Percentiles rank a stretch among this genome's conserved stretches.
Conservation (phyloP, 495 filamentous ascomycete genomes). For the Tuber aestivum region DNA sequence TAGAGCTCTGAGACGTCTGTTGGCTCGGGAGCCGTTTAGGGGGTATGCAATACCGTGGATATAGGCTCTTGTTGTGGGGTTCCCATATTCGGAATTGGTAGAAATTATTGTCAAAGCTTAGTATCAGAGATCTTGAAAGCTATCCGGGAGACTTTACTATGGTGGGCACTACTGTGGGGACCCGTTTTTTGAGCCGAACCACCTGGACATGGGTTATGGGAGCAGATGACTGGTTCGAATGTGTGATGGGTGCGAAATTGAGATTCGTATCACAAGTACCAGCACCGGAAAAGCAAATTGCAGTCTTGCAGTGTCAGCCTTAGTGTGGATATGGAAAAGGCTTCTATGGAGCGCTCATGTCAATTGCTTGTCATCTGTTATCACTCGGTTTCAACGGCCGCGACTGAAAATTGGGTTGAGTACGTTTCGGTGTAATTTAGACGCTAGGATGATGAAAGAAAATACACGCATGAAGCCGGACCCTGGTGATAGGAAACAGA, state of each 20-base stretch:
- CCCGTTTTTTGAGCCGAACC: background rate
- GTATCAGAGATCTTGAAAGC: background rate
- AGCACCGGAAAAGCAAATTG: background rate
- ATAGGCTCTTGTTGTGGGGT: background rate
- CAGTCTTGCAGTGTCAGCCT: background rate
- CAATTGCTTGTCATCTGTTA: background rate
- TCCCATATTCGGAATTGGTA: background rate
- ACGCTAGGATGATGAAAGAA: background rate
- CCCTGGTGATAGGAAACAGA: background rate
- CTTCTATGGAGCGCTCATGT: background rate
- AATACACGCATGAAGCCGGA: background rate
- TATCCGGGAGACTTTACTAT: background rate
- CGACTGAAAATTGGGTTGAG: background rate
- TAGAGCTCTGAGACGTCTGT: background rate
- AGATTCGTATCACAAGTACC: background rate
- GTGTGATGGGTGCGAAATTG: background rate
- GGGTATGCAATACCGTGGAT: background rate
- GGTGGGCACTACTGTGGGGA: background rate
- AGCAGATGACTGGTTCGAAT: background rate
- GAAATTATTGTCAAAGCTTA: background rate
- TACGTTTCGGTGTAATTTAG: background rate
- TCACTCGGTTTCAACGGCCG: background rate
- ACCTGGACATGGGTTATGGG: background rate
- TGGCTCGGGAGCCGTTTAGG: background rate
- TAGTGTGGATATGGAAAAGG: background rate